Base-by-base conservation (phyloP, 2,329 filamentous ascomycete species). In the Ciborinia camelliae region DNA sequence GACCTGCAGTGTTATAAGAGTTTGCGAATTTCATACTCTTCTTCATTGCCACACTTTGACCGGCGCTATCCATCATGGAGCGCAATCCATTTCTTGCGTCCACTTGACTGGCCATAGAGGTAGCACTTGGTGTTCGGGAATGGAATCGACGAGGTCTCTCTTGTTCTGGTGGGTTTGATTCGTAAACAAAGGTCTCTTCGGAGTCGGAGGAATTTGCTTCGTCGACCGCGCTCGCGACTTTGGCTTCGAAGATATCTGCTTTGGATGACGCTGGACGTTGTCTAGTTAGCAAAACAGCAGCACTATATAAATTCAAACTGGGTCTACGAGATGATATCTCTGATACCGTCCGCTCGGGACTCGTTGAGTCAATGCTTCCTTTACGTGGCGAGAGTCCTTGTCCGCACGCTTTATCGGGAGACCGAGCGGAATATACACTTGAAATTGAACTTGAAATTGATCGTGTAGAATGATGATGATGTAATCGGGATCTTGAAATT, bases 111-210 rank as follows among this genome's bases (percentile, higher is more conserved):
- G 77, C 82, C 84, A 89, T 87, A 7, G 94, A 98, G 4, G 94
- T 96, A 51, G 92, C 90, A 77, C 93, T 98, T 8, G 95, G 95
- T 1, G 95, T 99, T 68, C 95, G 87, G 26, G 94, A 98, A 78
- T 98, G 94, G 67, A 92, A 86, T 68, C 86, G 85, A n/a, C 84
- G 84, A 48, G 86, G 81, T 62, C 88, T 85, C 57, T 79, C 81
- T 58, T 75, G 77, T 69, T 90, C 87, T 60, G 91, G 90, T 12
- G 94, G 95, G 73, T 99, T 99, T 32, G 95, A 98, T 77, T 99
- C 95, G 78, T 99, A 99, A 20, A 99, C 95, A 77, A 98, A 99
- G 0, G 95, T 98, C 77, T 98, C 95, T 73, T 97, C 95, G 1
- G 94, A 98, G 76, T 99, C 95, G 8, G 94, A 97, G 15, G 94